These are phyloP conservation scores for Tetrastigma voinierianum DNA, from an alignment of 164 flowering plant genomes.

Conservation along the genomic window DNA sequence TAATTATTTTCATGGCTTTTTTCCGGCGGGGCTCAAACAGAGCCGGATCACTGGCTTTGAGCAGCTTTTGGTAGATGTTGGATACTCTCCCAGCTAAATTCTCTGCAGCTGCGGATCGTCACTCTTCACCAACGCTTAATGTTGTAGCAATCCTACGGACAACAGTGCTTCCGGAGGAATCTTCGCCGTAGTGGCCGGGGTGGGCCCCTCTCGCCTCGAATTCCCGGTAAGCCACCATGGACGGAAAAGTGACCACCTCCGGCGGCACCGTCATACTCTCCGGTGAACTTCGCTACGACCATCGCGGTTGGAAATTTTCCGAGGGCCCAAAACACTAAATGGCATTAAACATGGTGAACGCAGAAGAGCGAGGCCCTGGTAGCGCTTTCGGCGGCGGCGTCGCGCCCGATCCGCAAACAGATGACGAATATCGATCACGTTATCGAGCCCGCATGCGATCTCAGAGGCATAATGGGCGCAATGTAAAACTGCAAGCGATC, in stretches of 20 bases:
- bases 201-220: slow-evolving; percentile 8
- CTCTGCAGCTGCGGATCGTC: slow-evolving; percentile 23
- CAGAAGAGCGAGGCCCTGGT: neutral
- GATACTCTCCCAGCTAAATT: slow-evolving; percentile 32
- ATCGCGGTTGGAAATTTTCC: slow-evolving; percentile 4
- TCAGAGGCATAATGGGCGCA: too few relatives aligned
- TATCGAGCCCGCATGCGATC: too few relatives aligned
- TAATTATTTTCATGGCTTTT: neutral
- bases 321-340: slow-evolving; percentile 14
- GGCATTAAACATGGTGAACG: slow-evolving; percentile 11
- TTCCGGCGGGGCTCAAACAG: slow-evolving; percentile 37
- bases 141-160: slow-evolving; percentile 4
- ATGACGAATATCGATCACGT: slow-evolving; percentile 24
- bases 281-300: slow-evolving; percentile 1
- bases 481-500: too few relatives aligned
- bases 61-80: slow-evolving; percentile 12
- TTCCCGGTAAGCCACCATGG: slow-evolving; percentile 16
- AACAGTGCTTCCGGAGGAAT: slow-evolving; percentile 19
- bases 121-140: slow-evolving; percentile 11
- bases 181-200: neutral
- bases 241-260: slow-evolving; percentile 28
- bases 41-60: slow-evolving; percentile 33
- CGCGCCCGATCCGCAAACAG: slow-evolving; percentile 24
- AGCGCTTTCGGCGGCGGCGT: slow-evolving; percentile 10
- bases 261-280: slow-evolving; percentile 24